Conservation (phyloP, 2,329 filamentous ascomycete species). For the Hypoxylon sp. region DNA sequence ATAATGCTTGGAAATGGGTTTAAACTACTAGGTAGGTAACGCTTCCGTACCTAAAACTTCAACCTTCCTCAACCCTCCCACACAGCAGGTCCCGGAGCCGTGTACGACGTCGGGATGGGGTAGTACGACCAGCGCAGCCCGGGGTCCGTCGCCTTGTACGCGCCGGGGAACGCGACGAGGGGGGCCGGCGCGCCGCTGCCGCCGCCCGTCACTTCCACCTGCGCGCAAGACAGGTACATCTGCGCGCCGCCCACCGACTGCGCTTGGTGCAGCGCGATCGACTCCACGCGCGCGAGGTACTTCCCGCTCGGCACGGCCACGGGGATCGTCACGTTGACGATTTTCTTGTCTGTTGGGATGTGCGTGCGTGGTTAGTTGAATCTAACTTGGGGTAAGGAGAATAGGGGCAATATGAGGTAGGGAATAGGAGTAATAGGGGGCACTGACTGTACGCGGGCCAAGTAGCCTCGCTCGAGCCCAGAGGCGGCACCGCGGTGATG, state of each 20-base stretch:
- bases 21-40: not conserved
- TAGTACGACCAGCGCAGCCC: conserved; percentile 51
- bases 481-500: conserved; percentile 48
- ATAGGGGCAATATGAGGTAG: not conserved
- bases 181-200: conserved; percentile 50
- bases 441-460: conserved; percentile 51
- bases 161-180: conserved; percentile 53
- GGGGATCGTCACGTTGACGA: conserved; percentile 55
- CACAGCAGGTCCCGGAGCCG: conserved; percentile 50
- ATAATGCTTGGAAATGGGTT: too few species aligned
- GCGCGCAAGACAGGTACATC: conserved; percentile 55
- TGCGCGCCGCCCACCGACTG: conserved; percentile 54
- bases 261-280: conserved; percentile 56
- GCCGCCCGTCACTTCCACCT: conserved; percentile 53
- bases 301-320: conserved; percentile 54
- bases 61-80: conserved; percentile 29
- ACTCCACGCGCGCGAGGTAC: conserved; percentile 57
- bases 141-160: conserved; percentile 52
- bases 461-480: conserved; percentile 46
- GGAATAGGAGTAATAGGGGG: not conserved
- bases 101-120: conserved; percentile 50
- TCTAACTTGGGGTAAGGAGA: not conserved
- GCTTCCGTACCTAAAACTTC: not conserved
- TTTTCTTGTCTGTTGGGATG: conserved; percentile 45
- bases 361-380: conserved; percentile 14